phyloP scores from a whole-genome alignment of 495 filamentous ascomycete genomes.

The Lepraria neglecta region DNA sequence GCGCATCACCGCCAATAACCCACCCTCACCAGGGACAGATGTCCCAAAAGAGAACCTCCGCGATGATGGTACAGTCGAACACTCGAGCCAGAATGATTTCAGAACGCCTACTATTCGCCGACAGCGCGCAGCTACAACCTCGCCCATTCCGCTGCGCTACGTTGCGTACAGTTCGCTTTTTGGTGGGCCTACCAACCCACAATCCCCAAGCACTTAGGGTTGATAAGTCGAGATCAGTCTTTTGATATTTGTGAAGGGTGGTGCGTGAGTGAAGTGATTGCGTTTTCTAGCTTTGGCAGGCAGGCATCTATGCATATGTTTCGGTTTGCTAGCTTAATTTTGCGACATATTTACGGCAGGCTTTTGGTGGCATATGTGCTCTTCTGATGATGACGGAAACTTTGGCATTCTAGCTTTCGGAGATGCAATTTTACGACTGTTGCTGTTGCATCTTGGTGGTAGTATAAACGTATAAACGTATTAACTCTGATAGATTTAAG shows the following conservation, averaged over 20 bases:
- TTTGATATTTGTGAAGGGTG: too few species aligned
- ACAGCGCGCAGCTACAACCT: not conserved
- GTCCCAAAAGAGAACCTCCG: conserved; percentile 21
- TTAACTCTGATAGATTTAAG: too few species aligned
- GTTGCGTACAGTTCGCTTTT: conserved; percentile 3
- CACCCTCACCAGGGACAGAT: conserved; percentile 19
- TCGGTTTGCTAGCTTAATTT: not conserved
- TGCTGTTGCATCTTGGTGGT: too few species aligned
- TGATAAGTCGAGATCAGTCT: not conserved
- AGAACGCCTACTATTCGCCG: not conserved
- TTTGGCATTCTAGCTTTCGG: too few species aligned
- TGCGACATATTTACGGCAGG: too few species aligned
- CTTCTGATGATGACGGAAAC: too few species aligned
- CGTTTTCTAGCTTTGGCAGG: not conserved
- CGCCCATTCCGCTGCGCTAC: not conserved
- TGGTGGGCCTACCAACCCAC: not conserved
- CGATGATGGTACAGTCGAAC: not conserved
- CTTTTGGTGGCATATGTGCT: too few species aligned
- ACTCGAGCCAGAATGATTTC: conserved; percentile 6
- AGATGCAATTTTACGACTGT: too few species aligned
- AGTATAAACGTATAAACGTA: too few species aligned
- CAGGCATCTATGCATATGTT: not conserved
- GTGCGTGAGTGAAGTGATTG: not conserved
- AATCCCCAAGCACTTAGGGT: not conserved
- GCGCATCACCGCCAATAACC: conserved; percentile 10